Conservation (phyloP, 2,329 filamentous ascomycete species). For the Cordyceps fumosorosea region DNA sequence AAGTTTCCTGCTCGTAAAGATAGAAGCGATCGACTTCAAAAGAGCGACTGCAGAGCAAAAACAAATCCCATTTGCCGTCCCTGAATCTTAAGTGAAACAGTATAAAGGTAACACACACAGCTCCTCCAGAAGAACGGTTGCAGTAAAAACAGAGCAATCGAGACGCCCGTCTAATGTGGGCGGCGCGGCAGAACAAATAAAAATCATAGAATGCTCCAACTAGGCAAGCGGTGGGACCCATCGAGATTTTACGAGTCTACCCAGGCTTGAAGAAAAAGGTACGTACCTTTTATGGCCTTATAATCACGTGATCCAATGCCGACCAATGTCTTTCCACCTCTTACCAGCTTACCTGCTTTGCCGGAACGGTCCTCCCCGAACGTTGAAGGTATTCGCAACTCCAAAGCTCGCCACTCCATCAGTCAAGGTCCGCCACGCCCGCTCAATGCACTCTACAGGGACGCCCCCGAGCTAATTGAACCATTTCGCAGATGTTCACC, state of each 20-base stretch:
- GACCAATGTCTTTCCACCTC: slow-evolving; percentile 8
- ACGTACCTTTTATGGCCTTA: slow-evolving; percentile 10
- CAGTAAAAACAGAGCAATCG: neutral
- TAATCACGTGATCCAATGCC: slow-evolving; percentile 4
- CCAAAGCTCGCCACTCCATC: slow-evolving; percentile 9
- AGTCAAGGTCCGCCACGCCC: slow-evolving; percentile 11
- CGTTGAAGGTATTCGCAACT: slow-evolving; percentile 6
- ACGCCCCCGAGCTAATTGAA: slow-evolving; percentile 34
- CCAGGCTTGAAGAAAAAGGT: neutral
- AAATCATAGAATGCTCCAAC: neutral
- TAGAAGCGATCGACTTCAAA: neutral
- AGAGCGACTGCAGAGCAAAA: neutral
- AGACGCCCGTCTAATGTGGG: neutral
- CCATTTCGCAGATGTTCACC: slow-evolving; percentile 68
- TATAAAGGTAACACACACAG: neutral
- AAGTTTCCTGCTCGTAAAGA: neutral
- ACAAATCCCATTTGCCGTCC: neutral
- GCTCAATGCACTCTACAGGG: neutral
- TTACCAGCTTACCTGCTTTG: slow-evolving; percentile 10
- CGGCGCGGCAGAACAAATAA: slow-evolving; percentile 13
- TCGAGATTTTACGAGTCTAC: neutral
- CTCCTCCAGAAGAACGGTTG: neutral
- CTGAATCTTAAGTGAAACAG: neutral
- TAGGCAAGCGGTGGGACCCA: slow-evolving; percentile 11
- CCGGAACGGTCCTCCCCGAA: slow-evolving; percentile 10